Percentiles rank a stretch among this genome's conserved stretches.
Conservation (phyloP, 257 asterid species). For the Solanum appendiculatum region DNA sequence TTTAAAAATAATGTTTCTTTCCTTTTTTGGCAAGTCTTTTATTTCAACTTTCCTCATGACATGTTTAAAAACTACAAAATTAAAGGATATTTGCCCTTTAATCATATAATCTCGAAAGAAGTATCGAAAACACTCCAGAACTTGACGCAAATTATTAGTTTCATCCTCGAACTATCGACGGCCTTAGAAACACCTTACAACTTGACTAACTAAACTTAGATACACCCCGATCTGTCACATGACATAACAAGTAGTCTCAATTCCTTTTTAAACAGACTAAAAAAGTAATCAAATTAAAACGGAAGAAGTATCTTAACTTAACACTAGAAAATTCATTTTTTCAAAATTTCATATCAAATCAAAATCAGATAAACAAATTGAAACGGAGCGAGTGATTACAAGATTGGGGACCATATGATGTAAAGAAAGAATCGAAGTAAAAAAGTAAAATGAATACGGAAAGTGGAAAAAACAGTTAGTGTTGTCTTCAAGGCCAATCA, state of each 20-base stretch:
- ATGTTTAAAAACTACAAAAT: background rate
- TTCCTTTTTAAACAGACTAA: too few species aligned
- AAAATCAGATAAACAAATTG: background rate
- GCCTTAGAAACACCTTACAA: background rate
- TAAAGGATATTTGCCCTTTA: background rate
- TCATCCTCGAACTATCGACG: background rate
- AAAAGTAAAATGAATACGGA: background rate
- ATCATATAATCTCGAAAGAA: background rate
- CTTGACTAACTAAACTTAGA: background rate
- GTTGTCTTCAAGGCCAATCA: background rate
- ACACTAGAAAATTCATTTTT: too few species aligned
- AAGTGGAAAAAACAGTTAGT: background rate
- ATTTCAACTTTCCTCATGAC: accelerated
- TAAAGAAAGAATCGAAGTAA: background rate
- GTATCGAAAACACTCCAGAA: background rate
- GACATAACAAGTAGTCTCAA: background rate
- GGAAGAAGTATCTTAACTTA: too few species aligned
- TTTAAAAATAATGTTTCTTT: too few species aligned
- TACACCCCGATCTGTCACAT: accelerated
- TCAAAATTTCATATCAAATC: background rate
- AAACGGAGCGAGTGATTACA: too few species aligned
- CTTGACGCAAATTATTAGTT: too few species aligned
- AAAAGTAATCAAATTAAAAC: too few species aligned
- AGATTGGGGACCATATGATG: background rate
- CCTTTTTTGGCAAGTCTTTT: too few species aligned